Percentiles rank a stretch among this genome's conserved stretches.
phyloP scores from a whole-genome alignment of 2,329 filamentous ascomycete genomes.

The Verticillium alfalfae region DNA sequence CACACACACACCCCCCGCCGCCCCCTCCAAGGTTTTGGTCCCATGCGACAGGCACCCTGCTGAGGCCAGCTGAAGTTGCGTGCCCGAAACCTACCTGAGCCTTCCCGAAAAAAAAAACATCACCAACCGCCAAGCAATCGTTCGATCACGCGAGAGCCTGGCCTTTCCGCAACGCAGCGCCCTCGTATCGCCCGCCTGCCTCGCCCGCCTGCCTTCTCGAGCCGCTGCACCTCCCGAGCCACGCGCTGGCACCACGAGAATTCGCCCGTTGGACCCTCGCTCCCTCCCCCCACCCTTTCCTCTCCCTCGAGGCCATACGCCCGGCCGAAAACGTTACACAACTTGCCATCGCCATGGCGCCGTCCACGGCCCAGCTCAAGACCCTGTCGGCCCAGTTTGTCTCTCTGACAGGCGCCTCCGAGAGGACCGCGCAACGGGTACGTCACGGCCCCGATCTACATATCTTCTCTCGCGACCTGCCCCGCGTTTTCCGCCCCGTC shows the following conservation, averaged over 20 bases:
- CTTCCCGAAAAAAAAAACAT: too few relatives aligned
- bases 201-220: background rate
- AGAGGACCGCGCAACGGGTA: constrained; percentile 39
- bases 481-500: too few relatives aligned
- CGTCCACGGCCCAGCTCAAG: constrained; percentile 32
- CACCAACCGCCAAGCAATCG: too few relatives aligned
- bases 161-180: background rate
- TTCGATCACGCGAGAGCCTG: background rate
- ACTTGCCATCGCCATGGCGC: constrained; percentile 23
- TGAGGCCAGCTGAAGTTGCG: too few relatives aligned
- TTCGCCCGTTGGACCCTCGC: too few relatives aligned
- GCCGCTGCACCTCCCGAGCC: background rate
- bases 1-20: too few relatives aligned
- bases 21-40: too few relatives aligned
- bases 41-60: too few relatives aligned
- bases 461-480: too few relatives aligned
- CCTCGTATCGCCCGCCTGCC: background rate
- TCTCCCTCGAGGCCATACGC: background rate
- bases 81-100: too few relatives aligned
- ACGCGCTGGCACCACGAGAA: background rate
- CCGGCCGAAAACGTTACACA: background rate
- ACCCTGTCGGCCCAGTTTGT: constrained; percentile 34
- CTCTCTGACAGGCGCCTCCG: constrained; percentile 34
- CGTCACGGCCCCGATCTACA: constrained; percentile 14
- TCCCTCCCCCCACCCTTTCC: too few relatives aligned